phyloP scores from a whole-genome alignment of 345 rosid genomes.

The Odontarrhena argentea region DNA sequence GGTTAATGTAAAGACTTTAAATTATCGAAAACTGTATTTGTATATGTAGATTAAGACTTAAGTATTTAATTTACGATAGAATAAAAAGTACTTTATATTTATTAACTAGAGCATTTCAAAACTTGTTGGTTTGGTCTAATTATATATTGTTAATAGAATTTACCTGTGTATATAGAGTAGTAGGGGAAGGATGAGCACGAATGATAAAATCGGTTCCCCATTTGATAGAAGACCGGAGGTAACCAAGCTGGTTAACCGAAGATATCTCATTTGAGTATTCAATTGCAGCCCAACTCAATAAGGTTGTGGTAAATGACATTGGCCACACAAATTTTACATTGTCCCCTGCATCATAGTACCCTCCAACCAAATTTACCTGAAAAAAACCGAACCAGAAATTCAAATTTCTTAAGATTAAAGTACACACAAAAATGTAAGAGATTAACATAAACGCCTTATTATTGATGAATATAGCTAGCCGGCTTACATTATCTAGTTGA shows the following conservation, averaged over 20 bases:
- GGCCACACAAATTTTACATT: conserved; percentile 89
- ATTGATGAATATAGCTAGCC: no score
- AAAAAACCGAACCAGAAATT: conserved; percentile 11
- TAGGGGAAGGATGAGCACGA: conserved; percentile 65
- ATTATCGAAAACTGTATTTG: no score
- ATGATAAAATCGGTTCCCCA: conserved; percentile 79
- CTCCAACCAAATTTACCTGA: conserved; percentile 75
- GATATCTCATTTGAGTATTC: conserved; percentile 60
- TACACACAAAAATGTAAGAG: background rate
- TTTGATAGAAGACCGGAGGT: conserved; percentile 55
- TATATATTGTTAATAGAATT: no score
- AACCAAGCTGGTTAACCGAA: conserved; percentile 50
- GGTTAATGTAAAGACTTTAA: no score
- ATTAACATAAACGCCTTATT: no score
- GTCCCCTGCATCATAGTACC: conserved; percentile 92
- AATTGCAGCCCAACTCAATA: conserved; percentile 79
- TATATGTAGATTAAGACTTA: no score
- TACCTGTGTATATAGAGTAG: conserved; percentile 78
- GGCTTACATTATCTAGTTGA: conserved; percentile 53
- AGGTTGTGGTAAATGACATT: conserved; percentile 62
- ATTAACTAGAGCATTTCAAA: no score
- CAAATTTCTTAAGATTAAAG: background rate
- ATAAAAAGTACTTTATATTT: no score
- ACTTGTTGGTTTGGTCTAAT: no score
- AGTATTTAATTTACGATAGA: no score